Evolutionary conservation across 129 eudicot genomes (phyloP), one percentile per base, ranked within the genome.

Genomic region (Tagetes patula): DNA sequence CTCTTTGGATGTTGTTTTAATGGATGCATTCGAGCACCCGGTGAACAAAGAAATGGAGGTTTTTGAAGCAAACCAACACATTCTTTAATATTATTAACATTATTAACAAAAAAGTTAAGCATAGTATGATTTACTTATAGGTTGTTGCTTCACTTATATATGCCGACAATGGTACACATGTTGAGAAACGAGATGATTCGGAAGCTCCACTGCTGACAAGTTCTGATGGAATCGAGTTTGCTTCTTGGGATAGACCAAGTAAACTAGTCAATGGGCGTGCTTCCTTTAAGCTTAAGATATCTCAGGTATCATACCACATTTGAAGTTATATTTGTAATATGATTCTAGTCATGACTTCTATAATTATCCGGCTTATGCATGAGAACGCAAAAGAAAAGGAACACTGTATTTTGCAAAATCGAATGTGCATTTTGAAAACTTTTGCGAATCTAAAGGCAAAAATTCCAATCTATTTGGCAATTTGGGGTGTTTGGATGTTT

Each of bases 1-100:
- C 76, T 83, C 95, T 12, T 66, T 92, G 85, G 90, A 87, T 82
- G 95, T 87, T 70, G 65, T 68, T 63, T 70, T 92, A 70, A 11
- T 71, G 80, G 84, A 92, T 81, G 89, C 90, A 8, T 76, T 87
- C 53, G 90, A 88, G 75, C 70, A 73, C 75, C 71, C 75, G 31
- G 89, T 85, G 81, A 79, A 82, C 84, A 81, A 84, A 81, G 95
- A 85, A 31, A 55, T 84, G 79, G 95, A 92, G 98, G 98, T 92
- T 76, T 68, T 13, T 75, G 65, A 65, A 39, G 75, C 69, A 66
- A 14, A 20, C 12, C 11, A 37, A 45, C 54, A 55, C 42, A 71
- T 72, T 8, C 67, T 72, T 72, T 34, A 31, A 14, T 38, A 4
- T 53, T 65, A 34, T 7, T 71, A 58, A n/a, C 41, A 5, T 11